phyloP scores from a whole-genome alignment of 2,329 filamentous ascomycete genomes.

The Mycosphaerella sp. region DNA sequence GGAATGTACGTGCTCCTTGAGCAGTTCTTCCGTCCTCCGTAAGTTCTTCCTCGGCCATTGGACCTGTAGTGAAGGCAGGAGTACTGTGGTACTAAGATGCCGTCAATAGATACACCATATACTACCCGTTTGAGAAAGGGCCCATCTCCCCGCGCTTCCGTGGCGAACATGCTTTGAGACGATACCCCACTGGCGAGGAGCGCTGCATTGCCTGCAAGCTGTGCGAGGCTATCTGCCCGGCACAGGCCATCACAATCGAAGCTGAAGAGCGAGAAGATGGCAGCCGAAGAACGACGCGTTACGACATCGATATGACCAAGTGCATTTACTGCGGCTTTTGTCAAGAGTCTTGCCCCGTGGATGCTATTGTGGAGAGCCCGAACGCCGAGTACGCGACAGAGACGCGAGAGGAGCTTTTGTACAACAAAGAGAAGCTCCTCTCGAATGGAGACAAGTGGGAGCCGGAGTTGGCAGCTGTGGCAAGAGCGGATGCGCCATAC shows the following conservation, averaged over 20 bases:
- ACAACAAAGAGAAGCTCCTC: slow-evolving; percentile 80
- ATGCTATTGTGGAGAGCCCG: slow-evolving; percentile 77
- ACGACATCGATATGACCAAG: slow-evolving; percentile 99
- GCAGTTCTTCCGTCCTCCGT: slow-evolving; percentile 98
- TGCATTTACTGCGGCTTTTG: slow-evolving; percentile 99
- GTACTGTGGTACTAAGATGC: slow-evolving; percentile 9
- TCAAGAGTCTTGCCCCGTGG: slow-evolving; percentile 97
- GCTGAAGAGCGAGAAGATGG: slow-evolving; percentile 97
- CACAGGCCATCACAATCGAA: slow-evolving; percentile 97
- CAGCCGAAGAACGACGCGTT: slow-evolving; percentile 88
- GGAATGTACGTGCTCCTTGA: slow-evolving; percentile 98
- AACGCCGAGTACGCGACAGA: slow-evolving; percentile 72
- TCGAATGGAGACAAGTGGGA: slow-evolving; percentile 64
- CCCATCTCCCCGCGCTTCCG: slow-evolving; percentile 97
- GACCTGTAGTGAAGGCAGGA: not conserved
- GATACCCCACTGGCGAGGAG: slow-evolving; percentile 96
- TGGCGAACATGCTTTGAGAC: slow-evolving; percentile 91
- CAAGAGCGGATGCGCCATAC: slow-evolving; percentile 84
- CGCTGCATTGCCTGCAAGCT: slow-evolving; percentile 99
- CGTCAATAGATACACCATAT: slow-evolving; percentile 79
- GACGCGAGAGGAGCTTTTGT: slow-evolving; percentile 85
- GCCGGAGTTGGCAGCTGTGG: slow-evolving; percentile 86
- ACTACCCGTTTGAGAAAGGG: slow-evolving; percentile 98
- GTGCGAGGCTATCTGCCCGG: slow-evolving; percentile 96
- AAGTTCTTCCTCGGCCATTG: slow-evolving; percentile 45